Conservation (phyloP, 2,329 filamentous ascomycete genomes). For the Aotearoamyces nothofagi region DNA sequence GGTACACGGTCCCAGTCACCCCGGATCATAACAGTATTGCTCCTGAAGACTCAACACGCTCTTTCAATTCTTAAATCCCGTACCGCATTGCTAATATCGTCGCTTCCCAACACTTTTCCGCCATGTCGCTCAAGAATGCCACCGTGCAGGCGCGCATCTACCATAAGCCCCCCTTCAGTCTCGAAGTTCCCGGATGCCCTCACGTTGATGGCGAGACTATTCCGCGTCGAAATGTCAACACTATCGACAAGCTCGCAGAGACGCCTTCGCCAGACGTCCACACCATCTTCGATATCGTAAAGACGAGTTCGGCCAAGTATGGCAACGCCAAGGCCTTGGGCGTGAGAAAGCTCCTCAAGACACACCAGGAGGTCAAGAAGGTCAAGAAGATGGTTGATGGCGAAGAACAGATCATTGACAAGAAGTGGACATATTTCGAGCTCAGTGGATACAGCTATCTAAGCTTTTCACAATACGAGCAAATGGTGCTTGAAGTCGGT, state of each 20-base stretch:
- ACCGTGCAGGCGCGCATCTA: conserved; percentile 15
- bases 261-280: conserved; percentile 41
- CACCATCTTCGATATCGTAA: conserved; percentile 65
- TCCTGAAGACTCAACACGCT: too few relatives aligned
- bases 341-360: conserved; percentile 57
- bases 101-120: conserved; percentile 1
- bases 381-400: conserved; percentile 79
- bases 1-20: too few relatives aligned
- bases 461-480: conserved; percentile 66
- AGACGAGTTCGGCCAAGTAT: conserved; percentile 46
- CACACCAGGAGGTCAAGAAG: conserved; percentile 74
- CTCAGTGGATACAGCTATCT: conserved; percentile 65
- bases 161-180: conserved; percentile 39
- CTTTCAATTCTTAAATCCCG: too few relatives aligned
- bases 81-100: too few relatives aligned
- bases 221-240: conserved; percentile 41
- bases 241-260: conserved; percentile 39
- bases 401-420: conserved; percentile 64
- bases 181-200: conserved; percentile 41
- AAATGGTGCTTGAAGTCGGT: conserved; percentile 50
- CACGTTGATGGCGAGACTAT: conserved; percentile 55
- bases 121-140: conserved; percentile 18
- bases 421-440: conserved; percentile 83
- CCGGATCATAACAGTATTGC: too few relatives aligned
- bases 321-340: conserved; percentile 53